Base-by-base conservation (phyloP, 2,329 filamentous ascomycete genomes). In the Dothideomycetes sp. region DNA sequence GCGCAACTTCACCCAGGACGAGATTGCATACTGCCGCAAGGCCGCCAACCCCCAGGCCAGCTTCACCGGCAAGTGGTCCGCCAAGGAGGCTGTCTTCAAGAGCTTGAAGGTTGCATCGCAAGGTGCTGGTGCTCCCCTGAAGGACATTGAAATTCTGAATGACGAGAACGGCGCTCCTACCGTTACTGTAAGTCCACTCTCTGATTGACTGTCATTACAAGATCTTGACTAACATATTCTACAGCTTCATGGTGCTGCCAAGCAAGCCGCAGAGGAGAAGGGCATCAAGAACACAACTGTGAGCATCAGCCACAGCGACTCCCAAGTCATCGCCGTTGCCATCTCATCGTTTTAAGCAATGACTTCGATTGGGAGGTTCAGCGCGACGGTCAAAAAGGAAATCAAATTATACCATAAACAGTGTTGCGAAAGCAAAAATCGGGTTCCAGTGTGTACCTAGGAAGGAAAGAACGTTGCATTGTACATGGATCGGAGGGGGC, bases 61-160 rank as follows among this genome's bases (percentile, higher is more conserved):
- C 37, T 98, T 95, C 63, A 86, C 89, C 4, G 91, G 91, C 36
- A 79, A 87, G 51, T 98, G 91, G 91, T 89, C 82, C 54, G 91
- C 91, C 27, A 98, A 98, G 70, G 91, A 98, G 66, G 91, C 91
- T 19, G 88, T 98, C 1, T 98, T 98, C 74, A 98, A 98, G 76
- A 87, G 85, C 29, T 72, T 98, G 11, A 87, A 88, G 49, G 88
- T 96, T 10, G 67, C 74, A 51, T 82, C 88, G 63, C 80, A 84
- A 64, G 91, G 91, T 45, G 88, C 83, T 8, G 91, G 93, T 48
- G 89, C 91, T 44, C 73, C 86, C 12, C 63, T 98, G 64, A 91
- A 81, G 69, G 88, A 96, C 31, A 98, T 98, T 66, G 93, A 98
- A 67, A 89, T 98, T 52, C 62, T 77, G 46, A 81, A 79, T 53